Percentiles rank a stretch among this genome's conserved stretches.
phyloP scores from a whole-genome alignment of 106 monocot genomes.

The Dendrobium nobile region DNA sequence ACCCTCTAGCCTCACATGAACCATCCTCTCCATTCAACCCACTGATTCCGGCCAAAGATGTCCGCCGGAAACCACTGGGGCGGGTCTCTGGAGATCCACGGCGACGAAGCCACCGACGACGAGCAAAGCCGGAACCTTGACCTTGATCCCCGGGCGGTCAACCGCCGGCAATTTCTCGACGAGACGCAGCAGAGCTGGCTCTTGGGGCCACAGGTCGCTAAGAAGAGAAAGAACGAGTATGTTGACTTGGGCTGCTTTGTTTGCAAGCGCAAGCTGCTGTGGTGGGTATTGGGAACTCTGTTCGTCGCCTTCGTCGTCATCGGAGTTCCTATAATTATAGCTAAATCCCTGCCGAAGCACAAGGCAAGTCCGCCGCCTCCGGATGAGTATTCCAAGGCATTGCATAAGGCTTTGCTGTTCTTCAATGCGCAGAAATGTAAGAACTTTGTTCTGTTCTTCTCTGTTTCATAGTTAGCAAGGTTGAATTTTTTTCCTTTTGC shows the following conservation, averaged over 20 bases:
- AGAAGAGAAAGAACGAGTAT: conserved; percentile 67
- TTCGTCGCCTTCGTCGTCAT: conserved; percentile 59
- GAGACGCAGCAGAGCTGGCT: conserved; percentile 97
- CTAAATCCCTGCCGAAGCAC: conserved; percentile 63
- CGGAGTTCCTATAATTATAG: conserved; percentile 71
- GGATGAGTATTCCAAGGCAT: conserved; percentile 63
- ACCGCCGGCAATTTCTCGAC: conserved; percentile 40
- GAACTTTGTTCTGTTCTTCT: conserved; percentile 1
- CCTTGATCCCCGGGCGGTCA: conserved; percentile 44
- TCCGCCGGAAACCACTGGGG: conserved; percentile 79
- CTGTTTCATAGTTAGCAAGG: background rate
- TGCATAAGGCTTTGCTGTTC: conserved; percentile 92
- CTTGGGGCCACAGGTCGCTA: conserved; percentile 40
- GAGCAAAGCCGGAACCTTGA: conserved; percentile 67
- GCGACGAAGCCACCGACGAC: conserved; percentile 21
- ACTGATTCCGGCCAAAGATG: conserved; percentile 19
- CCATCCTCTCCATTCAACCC: background rate
- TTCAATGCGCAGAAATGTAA: conserved; percentile 95
- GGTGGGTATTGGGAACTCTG: conserved; percentile 31
- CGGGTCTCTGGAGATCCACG: conserved; percentile 71
- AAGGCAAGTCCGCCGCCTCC: conserved; percentile 38
- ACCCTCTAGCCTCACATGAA: background rate
- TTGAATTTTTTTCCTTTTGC: too few relatives aligned
- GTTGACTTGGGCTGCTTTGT: conserved; percentile 83
- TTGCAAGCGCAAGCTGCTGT: conserved; percentile 59